Percentiles rank a stretch among this genome's conserved stretches.
These are phyloP conservation scores for Erodium maritimum DNA, from an alignment of 345 rosid species.

Conservation along the genomic window DNA sequence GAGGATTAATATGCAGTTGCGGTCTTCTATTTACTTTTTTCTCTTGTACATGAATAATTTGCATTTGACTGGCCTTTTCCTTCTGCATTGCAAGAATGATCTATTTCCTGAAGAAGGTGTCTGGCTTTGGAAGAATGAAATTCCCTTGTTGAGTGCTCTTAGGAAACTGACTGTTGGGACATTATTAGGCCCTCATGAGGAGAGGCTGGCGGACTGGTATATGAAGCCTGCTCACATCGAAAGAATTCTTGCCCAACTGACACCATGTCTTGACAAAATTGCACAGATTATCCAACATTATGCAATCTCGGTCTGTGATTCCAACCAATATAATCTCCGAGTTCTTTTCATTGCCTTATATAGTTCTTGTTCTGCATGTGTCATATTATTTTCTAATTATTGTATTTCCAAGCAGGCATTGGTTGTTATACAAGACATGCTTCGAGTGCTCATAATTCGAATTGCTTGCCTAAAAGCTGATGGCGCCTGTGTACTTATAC, in stretches of 20 bases:
- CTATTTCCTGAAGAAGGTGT: constrained; percentile 83
- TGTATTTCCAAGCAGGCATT: constrained; percentile 40
- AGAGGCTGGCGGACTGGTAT: constrained; percentile 80
- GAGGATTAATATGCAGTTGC: too few species aligned
- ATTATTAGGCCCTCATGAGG: constrained; percentile 73
- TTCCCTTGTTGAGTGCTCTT: constrained; percentile 81
- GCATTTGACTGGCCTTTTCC: constrained; percentile 16
- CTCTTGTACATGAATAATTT: neutral
- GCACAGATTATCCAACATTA: constrained; percentile 80
- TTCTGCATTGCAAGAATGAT: constrained; percentile 60
- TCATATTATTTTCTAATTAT: constrained; percentile 8
- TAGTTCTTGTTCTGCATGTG: too few species aligned
- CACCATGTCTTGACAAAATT: constrained; percentile 77
- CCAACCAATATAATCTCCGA: neutral
- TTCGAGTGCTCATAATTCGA: constrained; percentile 79
- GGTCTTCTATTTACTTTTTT: too few species aligned
- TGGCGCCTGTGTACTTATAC: constrained; percentile 59
- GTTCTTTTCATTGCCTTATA: too few species aligned
- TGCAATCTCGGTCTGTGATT: constrained; percentile 74
- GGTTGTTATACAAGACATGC: constrained; percentile 89
- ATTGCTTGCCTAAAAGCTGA: constrained; percentile 63
- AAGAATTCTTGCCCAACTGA: constrained; percentile 65
- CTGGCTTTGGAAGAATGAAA: constrained; percentile 87
- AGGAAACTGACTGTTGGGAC: constrained; percentile 81
- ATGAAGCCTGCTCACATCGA: constrained; percentile 54